Evolutionary conservation across 768 basidiomycete species (phyloP).

Genomic region (Cyclocybe cylindracea): DNA sequence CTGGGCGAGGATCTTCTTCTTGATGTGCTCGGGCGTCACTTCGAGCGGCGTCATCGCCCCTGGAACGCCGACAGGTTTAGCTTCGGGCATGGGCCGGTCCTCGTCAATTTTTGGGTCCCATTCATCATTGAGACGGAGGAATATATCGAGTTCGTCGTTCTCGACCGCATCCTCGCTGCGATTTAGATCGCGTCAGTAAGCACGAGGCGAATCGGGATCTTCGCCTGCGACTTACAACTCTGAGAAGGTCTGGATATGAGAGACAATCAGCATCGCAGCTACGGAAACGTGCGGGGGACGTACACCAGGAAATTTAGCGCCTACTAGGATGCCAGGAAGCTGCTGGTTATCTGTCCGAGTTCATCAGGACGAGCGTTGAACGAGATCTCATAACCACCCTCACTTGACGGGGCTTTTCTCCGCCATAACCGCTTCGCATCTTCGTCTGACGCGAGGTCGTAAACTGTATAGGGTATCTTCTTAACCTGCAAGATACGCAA

Average conservation of each 20-base stretch:
- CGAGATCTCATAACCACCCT: slow-evolving; percentile 8
- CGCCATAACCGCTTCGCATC: slow-evolving; percentile 80
- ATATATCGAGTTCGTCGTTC: slow-evolving; percentile 66
- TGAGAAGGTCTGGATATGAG: slow-evolving; percentile 54
- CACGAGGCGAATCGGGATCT: too few relatives aligned
- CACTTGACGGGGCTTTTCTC: slow-evolving; percentile 74
- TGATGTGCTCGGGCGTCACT: slow-evolving; percentile 80
- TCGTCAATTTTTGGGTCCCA: slow-evolving; percentile 65
- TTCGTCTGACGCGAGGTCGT: slow-evolving; percentile 85
- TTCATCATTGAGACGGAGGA: slow-evolving; percentile 71
- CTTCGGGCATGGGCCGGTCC: slow-evolving; percentile 53
- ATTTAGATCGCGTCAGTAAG: too few relatives aligned
- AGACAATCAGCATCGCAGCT: slow-evolving; percentile 7
- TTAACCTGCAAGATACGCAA: slow-evolving; percentile 82
- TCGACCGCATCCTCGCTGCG: slow-evolving; percentile 85
- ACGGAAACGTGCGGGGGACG: slow-evolving; percentile 25
- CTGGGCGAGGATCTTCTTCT: slow-evolving; percentile 53
- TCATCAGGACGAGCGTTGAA: background rate
- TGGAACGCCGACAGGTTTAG: slow-evolving; percentile 75
- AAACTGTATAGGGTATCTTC: slow-evolving; percentile 80
- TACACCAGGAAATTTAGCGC: slow-evolving; percentile 76
- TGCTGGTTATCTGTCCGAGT: slow-evolving; percentile 69
- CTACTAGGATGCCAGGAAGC: slow-evolving; percentile 81
- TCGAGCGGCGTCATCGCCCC: slow-evolving; percentile 74
- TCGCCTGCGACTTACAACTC: slow-evolving; percentile 59